Evolutionary conservation across 1,284 basidiomycete species (phyloP), one percentile per base, ranked within the genome.

Genomic region (Coniophora puteana): DNA sequence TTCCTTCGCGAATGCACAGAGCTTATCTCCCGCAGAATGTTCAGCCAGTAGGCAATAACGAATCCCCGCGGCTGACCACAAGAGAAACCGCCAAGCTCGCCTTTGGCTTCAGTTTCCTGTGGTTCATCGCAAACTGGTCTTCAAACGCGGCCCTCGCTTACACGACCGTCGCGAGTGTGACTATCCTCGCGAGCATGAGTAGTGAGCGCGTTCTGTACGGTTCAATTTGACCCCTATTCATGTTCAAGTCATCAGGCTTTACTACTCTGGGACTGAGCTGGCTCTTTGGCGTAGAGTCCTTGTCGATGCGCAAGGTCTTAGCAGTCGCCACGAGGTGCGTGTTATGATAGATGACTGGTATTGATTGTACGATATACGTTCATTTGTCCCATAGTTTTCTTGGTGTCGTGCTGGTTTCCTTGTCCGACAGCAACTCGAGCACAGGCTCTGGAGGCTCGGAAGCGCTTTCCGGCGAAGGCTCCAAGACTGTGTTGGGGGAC

Each of bases 71-170:
- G 37, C 65, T 96, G 37, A 87, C 81, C 1, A 67, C 70, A 2
- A 59, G 58, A 29, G 82, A 95, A 63, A 96, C 93, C 0, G 82
- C 83, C 5, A 65, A 76, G 32, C 71, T 96, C 10, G 89, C 93
- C 1, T 68, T 78, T 3, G 66, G 74, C 45, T 96, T 95, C 62
- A 89, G 84, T 54, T 69, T 89, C 40, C 69, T 93, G 33, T 93
- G 91, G 92, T 95, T 96, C 55, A 70, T 83, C 29, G 93, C 93
- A 14, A 96, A 96, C 58, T 96, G 92, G 90, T 65, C 81, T 6
- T 66, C 93, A 32, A 95, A 93, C 59, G 82, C 83, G 1, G 73
- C 87, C 8, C 70, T 96, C 34, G 81, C 78, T 26, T 88, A 83
- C 60, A 96, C 94, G 2, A 91, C 83, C 52, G 93, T 96, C 18